These are phyloP conservation scores for Leccinum olivaceopallidum DNA, from an alignment of 768 basidiomycete genomes.

Conservation along the genomic window DNA sequence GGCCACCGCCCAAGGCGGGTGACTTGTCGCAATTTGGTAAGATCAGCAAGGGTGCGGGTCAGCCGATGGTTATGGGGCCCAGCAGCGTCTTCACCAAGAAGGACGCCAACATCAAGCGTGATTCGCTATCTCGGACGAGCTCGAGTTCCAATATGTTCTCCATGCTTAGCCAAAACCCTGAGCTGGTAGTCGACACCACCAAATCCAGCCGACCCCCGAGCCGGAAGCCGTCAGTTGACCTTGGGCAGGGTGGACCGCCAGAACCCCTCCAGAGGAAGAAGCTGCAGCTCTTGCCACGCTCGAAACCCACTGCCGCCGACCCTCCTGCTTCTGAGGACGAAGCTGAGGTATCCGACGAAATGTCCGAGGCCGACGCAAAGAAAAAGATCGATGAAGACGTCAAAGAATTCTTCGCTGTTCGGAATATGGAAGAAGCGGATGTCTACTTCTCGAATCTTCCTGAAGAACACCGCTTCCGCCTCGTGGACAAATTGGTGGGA, in stretches of 20 bases:
- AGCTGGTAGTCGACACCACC: slow-evolving; percentile 51
- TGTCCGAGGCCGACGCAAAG: too few relatives aligned
- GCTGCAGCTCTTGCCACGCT: too few relatives aligned
- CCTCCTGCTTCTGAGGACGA: too few relatives aligned
- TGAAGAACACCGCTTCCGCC: slow-evolving; percentile 53
- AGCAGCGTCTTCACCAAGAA: slow-evolving; percentile 83
- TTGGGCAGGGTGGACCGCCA: too few relatives aligned
- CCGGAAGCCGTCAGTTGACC: slow-evolving; percentile 33
- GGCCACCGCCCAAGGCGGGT: slow-evolving; percentile 72
- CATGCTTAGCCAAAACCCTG: slow-evolving; percentile 68
- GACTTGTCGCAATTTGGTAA: slow-evolving; percentile 89
- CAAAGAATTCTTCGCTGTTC: slow-evolving; percentile 86
- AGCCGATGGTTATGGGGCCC: slow-evolving; percentile 78
- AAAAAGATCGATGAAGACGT: slow-evolving; percentile 65
- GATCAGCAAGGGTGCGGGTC: slow-evolving; percentile 66
- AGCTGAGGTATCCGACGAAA: too few relatives aligned
- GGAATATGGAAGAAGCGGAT: slow-evolving; percentile 85
- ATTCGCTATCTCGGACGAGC: slow-evolving; percentile 75
- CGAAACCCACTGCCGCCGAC: too few relatives aligned
- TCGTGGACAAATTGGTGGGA: slow-evolving; percentile 76
- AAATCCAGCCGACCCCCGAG: slow-evolving; percentile 55
- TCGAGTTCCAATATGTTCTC: slow-evolving; percentile 88
- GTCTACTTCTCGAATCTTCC: slow-evolving; percentile 81
- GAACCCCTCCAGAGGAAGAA: too few relatives aligned
- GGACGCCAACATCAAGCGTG: slow-evolving; percentile 35